A percentile compares a stretch with the other conserved stretches of the same genome.
phyloP scores from a whole-genome alignment of 2,329 filamentous ascomycete genomes.

The Drechslerella coelobrocha region DNA sequence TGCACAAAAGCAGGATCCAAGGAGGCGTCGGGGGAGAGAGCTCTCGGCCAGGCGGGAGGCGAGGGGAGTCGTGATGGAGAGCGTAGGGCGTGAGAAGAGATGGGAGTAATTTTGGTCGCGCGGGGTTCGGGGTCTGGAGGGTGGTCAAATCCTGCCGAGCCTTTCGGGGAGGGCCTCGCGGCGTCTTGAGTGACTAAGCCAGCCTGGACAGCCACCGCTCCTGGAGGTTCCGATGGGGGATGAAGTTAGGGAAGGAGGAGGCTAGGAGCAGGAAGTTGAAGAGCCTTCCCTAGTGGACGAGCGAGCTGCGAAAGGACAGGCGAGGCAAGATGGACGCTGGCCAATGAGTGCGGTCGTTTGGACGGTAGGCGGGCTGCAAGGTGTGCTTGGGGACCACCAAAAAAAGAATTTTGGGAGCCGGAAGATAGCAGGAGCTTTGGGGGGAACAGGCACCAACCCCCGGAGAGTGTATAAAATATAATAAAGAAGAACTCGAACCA shows the following conservation, averaged over 20 bases:
- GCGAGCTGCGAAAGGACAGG: constrained; percentile 4
- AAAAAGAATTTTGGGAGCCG: constrained; percentile 39
- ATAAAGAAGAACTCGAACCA: background rate
- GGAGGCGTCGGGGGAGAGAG: constrained; percentile 26
- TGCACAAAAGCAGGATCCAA: constrained; percentile 15
- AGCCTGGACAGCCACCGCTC: constrained; percentile 24
- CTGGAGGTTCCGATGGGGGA: constrained; percentile 28
- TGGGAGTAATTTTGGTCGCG: constrained; percentile 26
- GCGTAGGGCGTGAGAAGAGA: constrained; percentile 9
- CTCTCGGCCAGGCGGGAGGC: constrained; percentile 8
- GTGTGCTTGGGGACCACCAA: constrained; percentile 25
- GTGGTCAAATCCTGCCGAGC: constrained; percentile 48
- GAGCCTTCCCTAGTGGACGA: constrained; percentile 38
- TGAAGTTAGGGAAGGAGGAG: constrained; percentile 28
- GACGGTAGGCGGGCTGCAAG: constrained; percentile 43
- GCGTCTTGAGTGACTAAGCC: constrained; percentile 48
- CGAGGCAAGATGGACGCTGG: constrained; percentile 13
- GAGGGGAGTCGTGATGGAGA: constrained; percentile 26
- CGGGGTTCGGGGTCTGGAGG: constrained; percentile 46
- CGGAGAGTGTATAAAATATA: no score
- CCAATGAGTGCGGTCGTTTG: constrained; percentile 33
- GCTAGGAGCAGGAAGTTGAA: constrained; percentile 36
- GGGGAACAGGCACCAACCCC: background rate
- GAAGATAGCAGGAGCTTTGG: constrained; percentile 9
- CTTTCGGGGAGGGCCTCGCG: constrained; percentile 30